Evolutionary conservation across 192 early-diverging fungal species (phyloP), one percentile per base, ranked within the genome.

Genomic region (Mortierella claussenii): DNA sequence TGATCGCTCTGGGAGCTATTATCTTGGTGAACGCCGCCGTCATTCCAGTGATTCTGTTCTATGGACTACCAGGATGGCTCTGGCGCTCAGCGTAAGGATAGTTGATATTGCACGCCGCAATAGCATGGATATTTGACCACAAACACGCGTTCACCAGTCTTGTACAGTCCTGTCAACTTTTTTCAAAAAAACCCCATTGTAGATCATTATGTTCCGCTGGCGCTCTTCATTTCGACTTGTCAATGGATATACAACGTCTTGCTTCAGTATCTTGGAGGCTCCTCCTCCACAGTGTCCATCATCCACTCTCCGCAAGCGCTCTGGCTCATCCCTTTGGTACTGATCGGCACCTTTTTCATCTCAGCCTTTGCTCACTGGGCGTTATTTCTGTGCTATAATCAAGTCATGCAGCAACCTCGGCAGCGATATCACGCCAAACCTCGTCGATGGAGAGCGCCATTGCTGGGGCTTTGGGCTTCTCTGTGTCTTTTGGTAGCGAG

Each of bases 21-120:
- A 59, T 76, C 0, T 3, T 76, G 3, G 9, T 76, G 27, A 76
- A 76, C 20, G 73, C 51, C 4, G 13, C 20, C 3, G 15, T 55
- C 18, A 76, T 76, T n/a, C 73, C 73, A 0, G 18, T 76, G 17
- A 57, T 76, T 40, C 18, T 76, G 26, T 76, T 76, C 26, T 43
- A 76, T 46, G 62, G 62, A 31, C 59, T 76, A 11, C 73, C 73
- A 24, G 73, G 73, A 49, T 76, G 73, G 73, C 56, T 67, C 4
- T 76, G 73, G 73, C 63, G 59, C 8, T 76, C 73, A 11, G 73
- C 73, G 73, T 76, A 76, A 53, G 73, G n/a, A n/a, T n/a, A n/a
- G n/a, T n/a, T n/a, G n/a, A n/a, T n/a, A n/a, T n/a, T n/a, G n/a
- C n/a, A n/a, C n/a, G n/a, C n/a, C n/a, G n/a, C n/a, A n/a, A n/a